Evolutionary conservation across 805 yeast genomes (phyloP), one percentile per base, ranked within the genome.

Genomic region (Starmerella kuoi): DNA sequence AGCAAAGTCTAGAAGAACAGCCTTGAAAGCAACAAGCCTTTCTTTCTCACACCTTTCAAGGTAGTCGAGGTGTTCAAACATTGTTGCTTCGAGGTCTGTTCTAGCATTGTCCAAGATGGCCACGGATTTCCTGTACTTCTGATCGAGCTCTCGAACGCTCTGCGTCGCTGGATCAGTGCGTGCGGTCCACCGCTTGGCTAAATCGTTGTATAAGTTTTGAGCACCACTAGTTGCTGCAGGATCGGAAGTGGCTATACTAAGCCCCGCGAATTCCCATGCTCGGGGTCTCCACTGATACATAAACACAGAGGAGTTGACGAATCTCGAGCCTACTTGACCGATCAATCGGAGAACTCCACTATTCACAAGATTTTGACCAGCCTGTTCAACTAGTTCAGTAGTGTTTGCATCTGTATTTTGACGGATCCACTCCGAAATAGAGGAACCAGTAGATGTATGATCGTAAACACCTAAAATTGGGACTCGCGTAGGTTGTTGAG

Each of bases 31-130:
- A 49, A 70, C 69, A 45, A 81, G 65, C 49, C 95, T 70, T 61
- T 84, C 93, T 27, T 73, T 59, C 61, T 84, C 94, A 62, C 91
- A 83, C 53, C 77, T 72, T 57, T 83, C 88, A 82, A 84, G 75
- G 57, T 79, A 82, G 19, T 76, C 61, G 38, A 79, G 64, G 55
- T 81, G 87, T 51, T 79, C 87, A 58, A 79, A 70, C 43, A 79
- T 67, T 7, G 52, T 40, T 54, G 80, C 88, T 59, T 85, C 94
- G 36, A 82, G 67, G 36, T 74, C 76, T 58, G 91, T 79, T 45
- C 94, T 68, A 12, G 73, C 59, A 34, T 67, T 65, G 55, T 84
- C 95, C 49, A 82, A 65, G 31, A 69, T 71, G 35, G 64, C 60
- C 8, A 82, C 77, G 39, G 70, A 68, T 35, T 64, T 64, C 44